Base-by-base conservation (phyloP, 2,329 filamentous ascomycete genomes). In the Leptographium lundbergii region DNA sequence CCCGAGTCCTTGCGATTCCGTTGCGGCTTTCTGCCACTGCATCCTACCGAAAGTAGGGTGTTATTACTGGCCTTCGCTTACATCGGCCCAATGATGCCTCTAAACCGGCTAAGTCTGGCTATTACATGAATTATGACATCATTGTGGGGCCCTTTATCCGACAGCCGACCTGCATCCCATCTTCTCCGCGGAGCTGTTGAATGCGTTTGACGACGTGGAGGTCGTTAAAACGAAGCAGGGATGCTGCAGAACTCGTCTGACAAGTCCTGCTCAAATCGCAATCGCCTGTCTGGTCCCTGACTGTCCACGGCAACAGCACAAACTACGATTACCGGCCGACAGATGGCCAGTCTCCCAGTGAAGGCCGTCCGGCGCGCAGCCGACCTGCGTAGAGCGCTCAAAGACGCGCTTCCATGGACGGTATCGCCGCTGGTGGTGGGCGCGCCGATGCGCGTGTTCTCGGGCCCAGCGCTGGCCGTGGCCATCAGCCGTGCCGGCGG, bases 401-500 rank as follows among this genome's bases (percentile, higher is more conserved):
- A 52, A 10, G 58, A 59, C 17, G 69, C 54, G 66, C 75, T 75
- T 60, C 72, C 73, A 4, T 67, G 68, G 58, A 70, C 69, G 22
- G 61, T 66, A 6, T 63, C 65, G 25, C 74, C 74, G 24, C 63
- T 75, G 13, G 64, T 76, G 45, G 66, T 75, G 54, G 71, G 67
- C 50, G 74, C 74, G 10, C 74, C 74, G 13, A 74, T 77, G 73
- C 69, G 71, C 13, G 67, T 66, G 53, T 65, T 72, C 34, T 63
- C 70, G 2, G 74, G 72, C 51, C 66, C 70, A 39, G 69, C 63
- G 53, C 67, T 76, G 14, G 73, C 72, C 6, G 68, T 71, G 14
- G 71, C 73, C 52, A 73, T 75, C 6, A 67, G 69, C 56, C 70
- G 70, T 53, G 73, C 73, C 7, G 71, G 73, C 14, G 74, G 74